Conservation (phyloP, 2,329 filamentous ascomycete genomes). For the Cladophialophora psammophila region DNA sequence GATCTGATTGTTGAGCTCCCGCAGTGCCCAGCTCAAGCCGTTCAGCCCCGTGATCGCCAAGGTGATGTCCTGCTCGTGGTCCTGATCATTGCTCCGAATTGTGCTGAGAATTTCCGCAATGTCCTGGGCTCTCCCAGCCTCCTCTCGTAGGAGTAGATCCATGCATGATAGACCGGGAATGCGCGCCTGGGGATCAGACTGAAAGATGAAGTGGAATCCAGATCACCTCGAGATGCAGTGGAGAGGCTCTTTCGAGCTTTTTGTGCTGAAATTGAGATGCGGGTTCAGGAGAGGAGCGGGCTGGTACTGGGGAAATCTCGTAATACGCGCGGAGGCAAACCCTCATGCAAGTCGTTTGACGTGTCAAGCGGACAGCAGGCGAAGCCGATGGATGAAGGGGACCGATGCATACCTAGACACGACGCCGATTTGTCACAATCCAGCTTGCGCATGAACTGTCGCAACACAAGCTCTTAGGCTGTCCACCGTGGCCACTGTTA, state of each 20-base stretch:
- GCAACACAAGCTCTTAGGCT: slow-evolving; percentile 32
- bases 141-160: slow-evolving; percentile 51
- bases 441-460: slow-evolving; percentile 21
- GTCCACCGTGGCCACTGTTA: slow-evolving; percentile 26
- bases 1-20: slow-evolving; percentile 55
- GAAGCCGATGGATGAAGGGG: slow-evolving; percentile 31
- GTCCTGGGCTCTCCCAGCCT: slow-evolving; percentile 60
- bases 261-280: slow-evolving; percentile 12
- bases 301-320: slow-evolving; percentile 28
- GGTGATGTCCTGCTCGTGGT: slow-evolving; percentile 61
- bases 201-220: slow-evolving; percentile 13
- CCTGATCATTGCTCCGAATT: slow-evolving; percentile 60
- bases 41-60: slow-evolving; percentile 62
- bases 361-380: slow-evolving; percentile 39
- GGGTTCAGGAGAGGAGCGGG: slow-evolving; percentile 15
- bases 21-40: slow-evolving; percentile 60
- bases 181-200: slow-evolving; percentile 16
- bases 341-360: slow-evolving; percentile 39
- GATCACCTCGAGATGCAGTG: slow-evolving; percentile 12
- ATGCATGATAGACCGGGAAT: slow-evolving; percentile 35
- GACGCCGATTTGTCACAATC: slow-evolving; percentile 35
- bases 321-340: slow-evolving; percentile 34
- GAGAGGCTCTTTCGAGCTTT: slow-evolving; percentile 36
- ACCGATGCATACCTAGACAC: slow-evolving; percentile 31
- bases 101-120: slow-evolving; percentile 59